Evolutionary conservation across 176 grass and related monocot genomes (phyloP).

Genomic region (Dactylis glomerata): DNA sequence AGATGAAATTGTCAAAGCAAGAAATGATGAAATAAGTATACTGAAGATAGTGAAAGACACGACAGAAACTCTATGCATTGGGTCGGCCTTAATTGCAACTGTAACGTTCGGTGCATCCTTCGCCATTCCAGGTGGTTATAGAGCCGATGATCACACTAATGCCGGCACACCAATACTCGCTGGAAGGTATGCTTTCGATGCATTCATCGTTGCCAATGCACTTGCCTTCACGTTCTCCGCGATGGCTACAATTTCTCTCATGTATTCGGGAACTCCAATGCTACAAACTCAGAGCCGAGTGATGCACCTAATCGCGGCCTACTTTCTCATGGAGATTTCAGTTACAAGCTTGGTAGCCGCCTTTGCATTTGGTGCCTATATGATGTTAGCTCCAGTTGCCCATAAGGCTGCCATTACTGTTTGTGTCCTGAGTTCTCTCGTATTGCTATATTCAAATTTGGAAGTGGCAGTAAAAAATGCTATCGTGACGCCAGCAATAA

Average conservation of each 20-base stretch:
- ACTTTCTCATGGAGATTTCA: not conserved
- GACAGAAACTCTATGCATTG: not conserved
- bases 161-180: not conserved
- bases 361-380: not conserved
- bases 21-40: not conserved
- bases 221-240: not conserved
- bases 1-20: not conserved
- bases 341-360: not conserved
- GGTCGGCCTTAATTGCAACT: not conserved
- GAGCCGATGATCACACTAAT: not conserved
- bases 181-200: not conserved
- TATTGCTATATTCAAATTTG: not conserved
- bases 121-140: not conserved
- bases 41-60: not conserved
- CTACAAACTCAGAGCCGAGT: not conserved
- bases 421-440: not conserved
- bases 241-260: not conserved
- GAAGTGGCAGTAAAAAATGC: not conserved
- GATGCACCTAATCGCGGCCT: not conserved
- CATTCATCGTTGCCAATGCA: not conserved
- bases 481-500: not conserved
- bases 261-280: not conserved
- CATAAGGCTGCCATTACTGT: not conserved
- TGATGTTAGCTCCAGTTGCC: not conserved
- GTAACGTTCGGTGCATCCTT: not conserved